Base-by-base conservation (phyloP, 1,139 yeast genomes). In the Hyphopichia pseudoburtonii region DNA sequence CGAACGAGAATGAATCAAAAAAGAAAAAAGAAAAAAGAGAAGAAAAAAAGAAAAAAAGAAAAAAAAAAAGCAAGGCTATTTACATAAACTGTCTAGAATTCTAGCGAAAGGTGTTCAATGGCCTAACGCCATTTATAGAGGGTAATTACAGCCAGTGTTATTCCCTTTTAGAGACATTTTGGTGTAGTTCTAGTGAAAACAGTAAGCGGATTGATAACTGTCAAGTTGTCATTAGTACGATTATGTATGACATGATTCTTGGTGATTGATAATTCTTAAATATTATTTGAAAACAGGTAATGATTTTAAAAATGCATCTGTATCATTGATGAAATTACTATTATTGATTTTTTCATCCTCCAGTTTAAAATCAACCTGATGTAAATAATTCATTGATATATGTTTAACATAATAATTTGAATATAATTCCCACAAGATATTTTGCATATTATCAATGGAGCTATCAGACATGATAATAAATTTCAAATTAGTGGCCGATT, bases 401-500 rank as follows among this genome's bases (percentile, higher is more conserved):
- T 76, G 76, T 40, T 78, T 80, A 38, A 87, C 73, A 57, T 82
- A 90, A 26, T 82, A 69, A 30, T 78, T 73, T 17, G 80, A 69
- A 62, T 87, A 88, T 28, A 92, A 72, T 46, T 82, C 82, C 55
- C 78, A 77, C 39, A 90, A 65, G 11, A 78, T 80, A 10, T 65
- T 64, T 47, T 80, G 78, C 43, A 86, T 61, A 45, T 81, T 77
- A 41, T 81, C 86, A 28, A 80, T 74, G 9, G 58, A 61, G 30
- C 81, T 74, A 57, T 88, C 96, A 9, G 92, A 81, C 17, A 89
- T 60, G 32, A 90, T 56, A 22, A 86, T 82, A 51, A 92, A 81
- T 57, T 87, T 81, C 42, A 89, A 64, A 28, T 87, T 89, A 1
- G 92, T 75, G 3, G 90, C 79, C 1, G 95, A 81, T 55, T 89